Percentiles rank a stretch among this genome's conserved stretches.
Evolutionary conservation across 306 rosid genomes (phyloP).

Genomic region (Cicer yamashitae): DNA sequence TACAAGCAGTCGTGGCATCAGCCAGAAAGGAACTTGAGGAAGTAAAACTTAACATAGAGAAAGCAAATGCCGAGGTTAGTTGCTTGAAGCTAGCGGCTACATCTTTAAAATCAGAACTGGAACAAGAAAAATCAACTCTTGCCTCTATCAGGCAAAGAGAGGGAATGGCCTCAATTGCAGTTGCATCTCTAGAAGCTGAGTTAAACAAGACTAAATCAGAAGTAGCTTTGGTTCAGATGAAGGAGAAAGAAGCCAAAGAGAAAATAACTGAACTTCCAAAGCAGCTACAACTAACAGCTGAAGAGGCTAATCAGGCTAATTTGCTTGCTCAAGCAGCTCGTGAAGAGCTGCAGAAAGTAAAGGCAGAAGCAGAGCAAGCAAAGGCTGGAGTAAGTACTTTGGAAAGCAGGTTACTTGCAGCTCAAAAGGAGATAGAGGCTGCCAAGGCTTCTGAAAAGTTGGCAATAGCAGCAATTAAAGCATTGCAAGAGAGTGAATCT

Average conservation of each 20-base stretch:
- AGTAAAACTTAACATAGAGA: slow-evolving; percentile 85
- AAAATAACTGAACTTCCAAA: slow-evolving; percentile 78
- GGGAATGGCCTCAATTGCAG: slow-evolving; percentile 95
- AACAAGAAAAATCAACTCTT: slow-evolving; percentile 75
- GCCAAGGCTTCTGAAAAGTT: slow-evolving; percentile 89
- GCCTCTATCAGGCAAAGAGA: slow-evolving; percentile 81
- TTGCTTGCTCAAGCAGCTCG: slow-evolving; percentile 67
- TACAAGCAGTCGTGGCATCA: slow-evolving; percentile 79
- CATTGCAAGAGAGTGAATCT: slow-evolving; percentile 87
- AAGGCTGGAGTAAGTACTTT: slow-evolving; percentile 92
- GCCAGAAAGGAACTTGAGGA: slow-evolving; percentile 85
- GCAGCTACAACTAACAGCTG: slow-evolving; percentile 77
- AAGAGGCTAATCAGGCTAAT: slow-evolving; percentile 86
- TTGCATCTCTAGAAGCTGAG: slow-evolving; percentile 90
- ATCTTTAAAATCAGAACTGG: slow-evolving; percentile 81
- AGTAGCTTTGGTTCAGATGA: slow-evolving; percentile 88
- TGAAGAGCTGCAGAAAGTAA: slow-evolving; percentile 76
- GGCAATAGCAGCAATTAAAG: slow-evolving; percentile 94
- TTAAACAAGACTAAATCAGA: slow-evolving; percentile 81
- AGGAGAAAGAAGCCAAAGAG: slow-evolving; percentile 90
- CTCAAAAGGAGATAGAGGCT: slow-evolving; percentile 95
- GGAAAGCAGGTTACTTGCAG: slow-evolving; percentile 87
- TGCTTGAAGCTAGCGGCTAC: slow-evolving; percentile 84
- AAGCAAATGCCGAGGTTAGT: slow-evolving; percentile 82
- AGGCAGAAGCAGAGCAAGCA: slow-evolving; percentile 89